A percentile compares a stretch with the other conserved stretches of the same genome.
Conservation (phyloP, 2,329 filamentous ascomycete species). For the Colletotrichum musicola region DNA sequence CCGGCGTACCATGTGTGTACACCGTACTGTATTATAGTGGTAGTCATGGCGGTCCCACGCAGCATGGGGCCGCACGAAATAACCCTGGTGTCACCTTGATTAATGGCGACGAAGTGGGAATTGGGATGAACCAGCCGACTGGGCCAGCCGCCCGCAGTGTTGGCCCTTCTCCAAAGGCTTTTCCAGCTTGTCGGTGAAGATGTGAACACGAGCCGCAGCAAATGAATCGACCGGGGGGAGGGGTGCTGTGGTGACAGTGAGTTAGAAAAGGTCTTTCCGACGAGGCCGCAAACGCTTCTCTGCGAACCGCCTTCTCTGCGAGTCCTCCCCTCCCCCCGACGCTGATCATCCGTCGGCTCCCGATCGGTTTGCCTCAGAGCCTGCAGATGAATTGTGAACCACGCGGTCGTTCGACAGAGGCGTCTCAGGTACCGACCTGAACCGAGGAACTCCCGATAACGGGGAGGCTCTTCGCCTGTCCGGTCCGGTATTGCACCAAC, state of each 20-base stretch:
- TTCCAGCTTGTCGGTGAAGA: slow-evolving; percentile 34
- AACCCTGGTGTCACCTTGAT: slow-evolving; percentile 37
- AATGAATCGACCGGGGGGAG: slow-evolving; percentile 28
- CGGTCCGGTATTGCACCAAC: slow-evolving; percentile 10
- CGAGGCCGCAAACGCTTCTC: slow-evolving; percentile 14
- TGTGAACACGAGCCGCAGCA: slow-evolving; percentile 36
- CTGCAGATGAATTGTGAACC: background rate
- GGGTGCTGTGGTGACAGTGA: slow-evolving; percentile 11
- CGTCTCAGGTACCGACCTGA: slow-evolving; percentile 6
- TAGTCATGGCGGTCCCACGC: slow-evolving; percentile 23
- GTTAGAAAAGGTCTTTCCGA: slow-evolving; percentile 24
- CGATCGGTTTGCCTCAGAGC: slow-evolving; percentile 2
- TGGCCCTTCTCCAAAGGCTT: slow-evolving; percentile 33
- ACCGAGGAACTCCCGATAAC: background rate
- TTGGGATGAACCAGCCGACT: slow-evolving; percentile 35
- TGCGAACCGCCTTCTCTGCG: slow-evolving; percentile 20
- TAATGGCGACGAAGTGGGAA: slow-evolving; percentile 31
- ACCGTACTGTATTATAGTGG: too few species aligned
- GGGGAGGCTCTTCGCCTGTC: background rate
- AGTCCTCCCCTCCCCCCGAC: background rate
- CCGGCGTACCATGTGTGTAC: background rate
- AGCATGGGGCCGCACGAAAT: slow-evolving; percentile 33
- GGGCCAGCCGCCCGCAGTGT: slow-evolving; percentile 26
- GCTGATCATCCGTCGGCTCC: background rate
- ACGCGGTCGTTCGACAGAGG: background rate